Evolutionary conservation across 2,329 filamentous ascomycete species (phyloP), one percentile per base, ranked within the genome.

Genomic region (Beauveria asiatica): DNA sequence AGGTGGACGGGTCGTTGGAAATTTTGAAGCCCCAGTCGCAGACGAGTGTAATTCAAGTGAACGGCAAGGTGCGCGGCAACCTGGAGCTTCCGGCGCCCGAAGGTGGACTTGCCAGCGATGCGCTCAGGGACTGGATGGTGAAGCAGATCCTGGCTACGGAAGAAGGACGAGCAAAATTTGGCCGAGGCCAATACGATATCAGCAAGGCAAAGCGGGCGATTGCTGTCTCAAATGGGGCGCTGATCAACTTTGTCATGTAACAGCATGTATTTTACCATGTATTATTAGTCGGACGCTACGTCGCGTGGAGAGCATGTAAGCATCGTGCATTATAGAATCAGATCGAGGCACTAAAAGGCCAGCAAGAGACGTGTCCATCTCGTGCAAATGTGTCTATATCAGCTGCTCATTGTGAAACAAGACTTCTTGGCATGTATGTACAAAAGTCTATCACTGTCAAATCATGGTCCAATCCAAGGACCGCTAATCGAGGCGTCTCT

Each of bases 61-160:
- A 95, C 68, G 90, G 91, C n/a, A 92, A 88, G 71, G 73, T 89
- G 64, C 84, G 84, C 42, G 87, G 87, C 63, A 83, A 83, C 1
- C 80, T 87, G n/a, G 77, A 85, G 2, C 83, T 94, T 25, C 78
- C 83, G 1, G 78, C 78, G 30, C 75, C 79, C 48, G 71, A 79
- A 3, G 67, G 68, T 0, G 71, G 71, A 1, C 67, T 83, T 27
- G 65, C 70, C 27, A 75, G 70, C 11, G 72, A 78, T 3, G 74
- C 71, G 56, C 74, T 88, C 62, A 75, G 80, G 61, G 74, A 78
- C 13, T 91, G 85, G 81, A 76, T 92, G 50, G 74, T 87, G 2
- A 74, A 74, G 3, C 78, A 83, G 64, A 80, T 94, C 6, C 67
- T 88, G 52, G 75, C 79, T 60, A 86, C 83, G 1, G 75, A 83